Evolutionary conservation across 1,139 yeast species (phyloP), one percentile per base, ranked within the genome.

Genomic region (Arxiozyma bovina): DNA sequence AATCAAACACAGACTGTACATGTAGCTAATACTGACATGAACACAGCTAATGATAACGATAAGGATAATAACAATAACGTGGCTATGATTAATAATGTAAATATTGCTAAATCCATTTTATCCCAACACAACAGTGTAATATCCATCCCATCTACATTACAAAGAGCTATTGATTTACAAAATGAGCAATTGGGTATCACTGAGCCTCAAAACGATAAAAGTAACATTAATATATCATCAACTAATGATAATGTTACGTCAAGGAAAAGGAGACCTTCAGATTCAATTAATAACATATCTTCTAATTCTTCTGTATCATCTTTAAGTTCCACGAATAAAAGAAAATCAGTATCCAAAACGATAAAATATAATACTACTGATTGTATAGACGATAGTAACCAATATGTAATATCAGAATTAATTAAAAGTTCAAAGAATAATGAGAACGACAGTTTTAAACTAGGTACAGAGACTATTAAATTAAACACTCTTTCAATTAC

Each of bases 171-270:
- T 22, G 51, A 48, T 23, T 30, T 48, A 25, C 51, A 48, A 23
- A 48, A 48, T 30, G 45, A 48, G 25, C 45, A 48, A 48, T 48
- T 48, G n/a, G 51, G 51, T 41, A 48, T 48, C 23, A 27, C 11
- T 34, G 48, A 45, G 1, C 9, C 48, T 30, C 21, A 18, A 9
- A 18, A 27, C 18, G 40, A 34, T 15, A 21, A 6, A 17, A 45
- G 12, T 22, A 30, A 27, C 12, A n/a, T 3, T 34, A 15, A 4
- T 9, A 4, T 17, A 20, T 38, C 23, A 8, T 17, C 25, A 17
- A 12, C 8, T 17, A 15, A 23, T 43, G 17, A 42, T 21, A 42
- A 43, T 9, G 1, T 41, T 15, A 30, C 21, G 8, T 17, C 27
- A 20, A 34, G 42, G 18, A 46, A 34, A 27, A 38, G 49, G 9